A percentile compares a stretch with the other conserved stretches of the same genome.
phyloP scores from a whole-genome alignment of 768 basidiomycete species.

The Pholiota conissans region DNA sequence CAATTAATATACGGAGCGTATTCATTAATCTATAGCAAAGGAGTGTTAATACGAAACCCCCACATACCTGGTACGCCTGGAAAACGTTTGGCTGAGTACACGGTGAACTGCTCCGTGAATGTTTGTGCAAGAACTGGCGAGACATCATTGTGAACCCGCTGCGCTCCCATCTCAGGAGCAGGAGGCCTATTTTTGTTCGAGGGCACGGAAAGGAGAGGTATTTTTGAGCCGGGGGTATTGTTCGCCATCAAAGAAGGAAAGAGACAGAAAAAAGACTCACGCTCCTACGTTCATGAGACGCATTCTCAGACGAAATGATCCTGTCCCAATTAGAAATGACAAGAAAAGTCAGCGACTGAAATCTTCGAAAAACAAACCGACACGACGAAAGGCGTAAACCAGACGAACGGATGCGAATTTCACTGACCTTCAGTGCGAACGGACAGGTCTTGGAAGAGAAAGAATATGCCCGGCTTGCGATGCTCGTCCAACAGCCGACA shows the following conservation, averaged over 20 bases:
- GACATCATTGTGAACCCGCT: conserved; percentile 61
- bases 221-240: conserved; percentile 1
- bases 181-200: conserved; percentile 48
- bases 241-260: conserved; percentile 3
- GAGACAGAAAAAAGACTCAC: conserved; percentile 54
- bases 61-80: conserved; percentile 86
- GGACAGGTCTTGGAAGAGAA: conserved; percentile 92
- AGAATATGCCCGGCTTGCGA: conserved; percentile 86
- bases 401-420: not conserved
- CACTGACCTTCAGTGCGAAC: conserved; percentile 87
- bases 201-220: conserved; percentile 9
- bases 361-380: not conserved
- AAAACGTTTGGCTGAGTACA: conserved; percentile 92
- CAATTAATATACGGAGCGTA: not conserved
- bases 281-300: conserved; percentile 88
- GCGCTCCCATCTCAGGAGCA: conserved; percentile 69
- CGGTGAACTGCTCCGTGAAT: conserved; percentile 81
- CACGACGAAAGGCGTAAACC: not conserved
- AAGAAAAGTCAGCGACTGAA: conserved; percentile 8
- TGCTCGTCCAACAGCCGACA: conserved; percentile 84
- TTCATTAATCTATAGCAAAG: not conserved
- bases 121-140: conserved; percentile 83
- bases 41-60: conserved; percentile 13
- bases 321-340: conserved; percentile 34
- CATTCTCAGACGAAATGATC: conserved; percentile 82